Evolutionary conservation across 169 alveolate genomes (phyloP).

Genomic region (Eimeria falciformis): DNA sequence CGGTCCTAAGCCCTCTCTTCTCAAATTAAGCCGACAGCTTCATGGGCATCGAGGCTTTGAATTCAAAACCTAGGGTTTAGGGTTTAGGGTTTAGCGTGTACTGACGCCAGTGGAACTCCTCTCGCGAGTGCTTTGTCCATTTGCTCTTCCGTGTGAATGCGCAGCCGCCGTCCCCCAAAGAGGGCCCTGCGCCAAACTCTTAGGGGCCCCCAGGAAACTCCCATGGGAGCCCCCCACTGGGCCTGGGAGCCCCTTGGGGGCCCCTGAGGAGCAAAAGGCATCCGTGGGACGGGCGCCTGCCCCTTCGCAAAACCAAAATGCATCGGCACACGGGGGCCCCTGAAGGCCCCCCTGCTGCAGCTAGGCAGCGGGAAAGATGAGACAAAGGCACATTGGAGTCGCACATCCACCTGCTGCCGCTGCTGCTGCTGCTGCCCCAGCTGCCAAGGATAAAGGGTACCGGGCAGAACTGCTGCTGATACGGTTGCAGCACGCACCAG

Average conservation of each 20-base stretch:
- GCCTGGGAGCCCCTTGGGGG: not conserved
- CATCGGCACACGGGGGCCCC: not conserved
- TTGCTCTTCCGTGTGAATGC: slow-evolving; percentile 42
- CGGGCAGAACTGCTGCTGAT: not conserved
- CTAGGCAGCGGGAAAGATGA: not conserved
- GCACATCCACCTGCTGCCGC: not conserved
- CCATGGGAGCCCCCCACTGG: not conserved
- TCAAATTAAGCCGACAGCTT: no score
- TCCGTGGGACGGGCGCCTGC: no score
- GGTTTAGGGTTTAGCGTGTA: not conserved
- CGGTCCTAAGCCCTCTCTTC: no score
- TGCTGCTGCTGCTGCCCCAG: not conserved
- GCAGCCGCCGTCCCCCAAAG: slow-evolving; percentile 9
- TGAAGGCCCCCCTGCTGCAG: not conserved
- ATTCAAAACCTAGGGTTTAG: not conserved
- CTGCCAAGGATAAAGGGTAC: no score
- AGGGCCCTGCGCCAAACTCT: not conserved
- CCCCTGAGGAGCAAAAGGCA: no score
- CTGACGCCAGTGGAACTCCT: slow-evolving; percentile 69
- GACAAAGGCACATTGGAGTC: not conserved
- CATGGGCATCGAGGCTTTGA: not conserved
- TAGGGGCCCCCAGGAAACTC: not conserved
- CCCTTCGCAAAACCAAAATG: not conserved
- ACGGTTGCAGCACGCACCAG: slow-evolving; percentile 20
- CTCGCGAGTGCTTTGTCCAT: slow-evolving; percentile 64